These are phyloP conservation scores for Verticillium tricorpus DNA, from an alignment of 2,329 filamentous ascomycete species.

Conservation along the genomic window DNA sequence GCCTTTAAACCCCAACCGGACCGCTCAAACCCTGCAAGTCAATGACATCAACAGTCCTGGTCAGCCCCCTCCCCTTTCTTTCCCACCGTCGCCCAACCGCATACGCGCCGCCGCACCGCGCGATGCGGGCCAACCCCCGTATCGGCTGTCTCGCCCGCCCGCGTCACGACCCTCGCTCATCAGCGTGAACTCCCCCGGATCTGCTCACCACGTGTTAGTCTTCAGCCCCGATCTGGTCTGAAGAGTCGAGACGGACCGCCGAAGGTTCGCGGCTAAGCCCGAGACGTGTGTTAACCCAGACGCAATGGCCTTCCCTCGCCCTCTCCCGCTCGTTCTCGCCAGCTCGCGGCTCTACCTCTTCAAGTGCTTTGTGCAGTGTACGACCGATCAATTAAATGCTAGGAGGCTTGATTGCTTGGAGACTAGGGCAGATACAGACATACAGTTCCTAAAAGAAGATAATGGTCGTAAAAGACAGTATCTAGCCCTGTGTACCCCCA, in stretches of 20 bases:
- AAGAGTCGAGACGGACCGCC: neutral
- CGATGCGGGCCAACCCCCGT: no score
- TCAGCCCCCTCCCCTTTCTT: neutral
- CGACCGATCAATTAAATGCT: neutral
- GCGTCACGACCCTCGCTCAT: no score
- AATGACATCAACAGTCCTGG: conserved; percentile 17
- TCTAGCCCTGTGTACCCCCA: neutral
- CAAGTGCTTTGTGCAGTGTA: neutral
- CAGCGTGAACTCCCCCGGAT: neutral
- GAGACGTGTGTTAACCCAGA: neutral
- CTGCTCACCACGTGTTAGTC: neutral
- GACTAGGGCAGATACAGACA: neutral
- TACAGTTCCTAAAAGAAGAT: neutral
- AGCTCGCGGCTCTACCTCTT: neutral
- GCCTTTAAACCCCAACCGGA: neutral
- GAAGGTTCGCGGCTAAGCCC: neutral
- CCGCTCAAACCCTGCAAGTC: conserved; percentile 27
- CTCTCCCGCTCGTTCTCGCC: neutral
- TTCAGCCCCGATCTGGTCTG: neutral
- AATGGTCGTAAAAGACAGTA: neutral
- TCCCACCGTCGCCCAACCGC: no score
- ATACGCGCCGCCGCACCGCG: no score
- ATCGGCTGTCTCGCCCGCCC: no score
- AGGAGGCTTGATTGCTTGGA: neutral
- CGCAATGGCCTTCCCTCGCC: neutral